Evolutionary conservation across 1,284 basidiomycete genomes (phyloP), one percentile per base, ranked within the genome.

Genomic region (Salmacisia buchloeana): DNA sequence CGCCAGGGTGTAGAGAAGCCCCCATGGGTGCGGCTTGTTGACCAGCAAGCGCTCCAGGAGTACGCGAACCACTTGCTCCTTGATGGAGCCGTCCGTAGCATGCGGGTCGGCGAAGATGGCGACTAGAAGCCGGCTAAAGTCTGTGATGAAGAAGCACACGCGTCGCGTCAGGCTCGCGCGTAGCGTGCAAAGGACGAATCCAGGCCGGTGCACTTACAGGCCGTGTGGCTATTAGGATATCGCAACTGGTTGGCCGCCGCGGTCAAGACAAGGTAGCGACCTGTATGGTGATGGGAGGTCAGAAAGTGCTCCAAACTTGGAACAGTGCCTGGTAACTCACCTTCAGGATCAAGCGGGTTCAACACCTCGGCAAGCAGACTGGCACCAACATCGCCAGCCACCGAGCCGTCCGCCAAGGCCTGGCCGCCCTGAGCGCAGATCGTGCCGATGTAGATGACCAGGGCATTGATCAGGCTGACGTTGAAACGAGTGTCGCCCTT

Each of bases 1-100:
- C 73, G 94, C 92, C 82, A 97, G 96, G 1, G 92, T 92, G 72
- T 92, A 87, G 67, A 97, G 82, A 46, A 93, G 87, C 64, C 94
- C 94, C 92, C 93, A 97, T n/a, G 94, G 93, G 76, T 97, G 94
- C 60, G 94, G 94, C 46, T 92, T 88, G 77, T 92, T 87, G 61
- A 92, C 92, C 64, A 97, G 86, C 81, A 97, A 89, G 39, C 94
- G 87, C 80, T 97, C 94, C 70, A 98, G 84, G 31, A 98, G 85
- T 33, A 96, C 91, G 64, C 90, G 89, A 43, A 91, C 89, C 83
- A 96, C 87, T 69, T 94, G 87, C 82, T 97, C 94, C 70, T 88
- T 86, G 82, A 96, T 89, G 89, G 66, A 86, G 18, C 58, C 33
- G 58, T 65, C 61, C 64, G 64, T 43, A 38, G 70, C 69, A 72